Base-by-base conservation (phyloP, 139 green algal species). In the Medakamo hakoo region DNA sequence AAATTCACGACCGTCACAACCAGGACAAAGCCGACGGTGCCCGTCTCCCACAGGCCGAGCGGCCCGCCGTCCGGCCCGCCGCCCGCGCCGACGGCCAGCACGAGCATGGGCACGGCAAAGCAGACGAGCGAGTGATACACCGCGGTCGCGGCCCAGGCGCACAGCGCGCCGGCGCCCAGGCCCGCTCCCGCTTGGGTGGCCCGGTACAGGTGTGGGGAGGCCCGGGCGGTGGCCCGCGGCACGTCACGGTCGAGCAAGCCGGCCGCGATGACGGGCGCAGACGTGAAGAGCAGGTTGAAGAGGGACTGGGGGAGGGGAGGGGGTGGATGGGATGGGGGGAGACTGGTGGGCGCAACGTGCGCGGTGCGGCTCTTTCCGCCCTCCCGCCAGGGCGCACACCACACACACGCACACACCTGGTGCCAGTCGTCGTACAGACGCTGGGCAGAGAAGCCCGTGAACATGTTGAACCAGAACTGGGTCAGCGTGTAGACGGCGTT, bases 191-290 rank as follows among this genome's bases (percentile, higher is more conserved):
- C 19, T 57, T 76, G 74, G 20, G 68, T 68, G 24, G 67, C 60
- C 4, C 24, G 20, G 71, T 86, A 86, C 49, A 86, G 68, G 66
- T 75, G 61, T 21, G 79, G 79, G 62, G 73, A 69, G 29, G 24
- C 25, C 58, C 29, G 26, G 19, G 27, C 16, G 59, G 40, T 67
- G 48, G 5, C 49, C 65, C 52, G 55, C 26, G n/a, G 58, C 28
- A 84, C 75, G 32, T 87, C 80, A 66, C 85, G 71, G 57, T 87
- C 78, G 1, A 87, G 73, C 22, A 85, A 27, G 5, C 78, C 80
- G 3, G 85, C 25, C 4, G 69, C 73, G 31, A 84, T 64, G 23
- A 83, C 73, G 0, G 80, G 78, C n/a, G 84, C 49, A 0, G 63
- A 59, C 14, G 76, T 84, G 68, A 84, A 85, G 49, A 82, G 30